phyloP scores from a whole-genome alignment of 305 asterid species.

The Rubia peregrina region DNA sequence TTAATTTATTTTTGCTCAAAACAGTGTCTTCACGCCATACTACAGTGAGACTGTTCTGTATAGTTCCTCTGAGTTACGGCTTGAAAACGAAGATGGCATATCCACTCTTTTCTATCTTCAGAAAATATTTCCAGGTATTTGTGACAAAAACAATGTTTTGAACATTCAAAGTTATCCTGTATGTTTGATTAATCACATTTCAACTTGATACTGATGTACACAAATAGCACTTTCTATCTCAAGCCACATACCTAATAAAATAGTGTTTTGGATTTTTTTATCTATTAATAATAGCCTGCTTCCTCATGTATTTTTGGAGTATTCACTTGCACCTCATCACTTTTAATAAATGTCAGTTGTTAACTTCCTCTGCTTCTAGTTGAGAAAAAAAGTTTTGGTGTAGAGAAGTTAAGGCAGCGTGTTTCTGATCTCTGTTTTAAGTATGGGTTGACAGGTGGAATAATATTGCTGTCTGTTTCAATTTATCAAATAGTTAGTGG shows the following conservation, averaged over 20 bases:
- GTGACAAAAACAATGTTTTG: background rate
- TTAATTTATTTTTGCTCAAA: constrained; percentile 25
- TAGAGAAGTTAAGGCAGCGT: background rate
- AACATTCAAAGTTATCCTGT: background rate
- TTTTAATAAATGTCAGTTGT: too few relatives aligned
- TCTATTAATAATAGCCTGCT: background rate
- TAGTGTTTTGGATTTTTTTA: background rate
- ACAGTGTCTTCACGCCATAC: constrained; percentile 98
- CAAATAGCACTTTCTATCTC: background rate
- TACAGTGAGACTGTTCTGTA: constrained; percentile 98
- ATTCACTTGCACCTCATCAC: background rate
- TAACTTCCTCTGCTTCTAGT: background rate
- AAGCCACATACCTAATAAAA: background rate
- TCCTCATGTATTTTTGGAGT: background rate
- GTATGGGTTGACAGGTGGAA: background rate
- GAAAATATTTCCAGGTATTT: constrained; percentile 88
- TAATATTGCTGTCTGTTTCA: background rate
- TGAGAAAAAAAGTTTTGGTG: background rate
- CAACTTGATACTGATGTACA: background rate
- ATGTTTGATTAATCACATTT: background rate
- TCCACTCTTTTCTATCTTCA: constrained; percentile 92
- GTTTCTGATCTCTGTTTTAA: background rate
- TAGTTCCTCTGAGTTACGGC: constrained; percentile 82
- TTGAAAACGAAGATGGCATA: constrained; percentile 98
- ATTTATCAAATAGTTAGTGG: background rate